Base-by-base conservation (phyloP, 495 filamentous ascomycete species). In the Elasticomyces elasticus region DNA sequence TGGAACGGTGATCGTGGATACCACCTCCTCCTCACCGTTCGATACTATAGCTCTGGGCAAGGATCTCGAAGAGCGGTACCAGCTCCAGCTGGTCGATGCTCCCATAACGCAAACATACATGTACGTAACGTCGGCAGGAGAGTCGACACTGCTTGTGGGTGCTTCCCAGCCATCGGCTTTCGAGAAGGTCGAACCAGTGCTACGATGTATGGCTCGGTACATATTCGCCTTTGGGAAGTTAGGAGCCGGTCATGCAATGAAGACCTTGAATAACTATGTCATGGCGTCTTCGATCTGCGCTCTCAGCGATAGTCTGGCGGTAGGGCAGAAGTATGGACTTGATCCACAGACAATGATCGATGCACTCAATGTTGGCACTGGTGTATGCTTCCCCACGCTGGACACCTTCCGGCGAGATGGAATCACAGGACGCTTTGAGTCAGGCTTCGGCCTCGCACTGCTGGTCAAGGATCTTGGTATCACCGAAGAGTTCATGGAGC, bases 261-360 rank as follows among this genome's bases (percentile, higher is more conserved):
- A 66, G 60, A 66, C 64, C 22, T 45, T 66, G 53, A 66, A 66
- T 54, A 66, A 64, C 56, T 66, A 66, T 28, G 54, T 62, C 54
- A 64, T 58, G 51, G 64, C 62, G 0, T 49, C 48, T 13, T 27
- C 52, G 23, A 64, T 66, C 37, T 62, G 61, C 28, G 64, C 64
- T 1, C 50, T 66, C 6, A 55, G 56, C 37, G 64, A 66, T 30
- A 61, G 59, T 40, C 51, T 66, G 20, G 61, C 62, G 11, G 55
- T 57, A 13, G 64, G 64, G 15, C 53, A 64, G 44, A 66, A 66
- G 40, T 61, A 63, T 22, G 64, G 64, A n/a, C 52, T 64, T 13
- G 60, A 66, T 42, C 64, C 64, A 23, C 59, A 66, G 49, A 53
- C 50, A 22, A 66, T 66, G 64, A 59, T 66, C 42, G 62, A 66